Evolutionary conservation across 768 basidiomycete genomes (phyloP).

Genomic region (Paxillus ammoniavirescens): DNA sequence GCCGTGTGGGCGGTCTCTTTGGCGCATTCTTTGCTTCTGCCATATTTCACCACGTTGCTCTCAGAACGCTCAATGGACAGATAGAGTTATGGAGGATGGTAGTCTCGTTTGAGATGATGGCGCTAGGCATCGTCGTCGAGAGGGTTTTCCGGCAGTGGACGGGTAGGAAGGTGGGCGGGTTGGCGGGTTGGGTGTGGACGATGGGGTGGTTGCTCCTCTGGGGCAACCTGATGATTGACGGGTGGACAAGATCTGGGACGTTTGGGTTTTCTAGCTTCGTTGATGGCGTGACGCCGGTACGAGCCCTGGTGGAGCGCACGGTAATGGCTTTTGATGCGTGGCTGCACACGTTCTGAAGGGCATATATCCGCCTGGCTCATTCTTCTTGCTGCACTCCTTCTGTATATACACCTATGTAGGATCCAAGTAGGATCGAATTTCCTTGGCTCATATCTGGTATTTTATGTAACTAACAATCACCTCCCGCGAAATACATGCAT

Average conservation of each 20-base stretch:
- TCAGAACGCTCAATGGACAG: conserved; percentile 50
- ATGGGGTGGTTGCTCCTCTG: conserved; percentile 25
- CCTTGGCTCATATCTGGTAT: neutral
- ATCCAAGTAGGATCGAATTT: neutral
- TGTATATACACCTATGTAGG: neutral
- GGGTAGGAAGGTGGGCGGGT: conserved; percentile 29
- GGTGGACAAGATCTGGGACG: conserved; percentile 12
- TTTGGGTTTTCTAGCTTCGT: conserved; percentile 7
- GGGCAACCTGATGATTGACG: conserved; percentile 25
- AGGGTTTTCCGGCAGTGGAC: conserved; percentile 19
- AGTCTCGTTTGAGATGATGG: conserved; percentile 57
- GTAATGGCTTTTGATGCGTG: conserved; percentile 12
- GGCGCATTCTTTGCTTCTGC: conserved; percentile 60
- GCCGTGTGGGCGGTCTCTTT: conserved; percentile 47
- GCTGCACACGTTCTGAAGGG: conserved; percentile 5
- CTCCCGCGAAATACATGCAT: too few species aligned
- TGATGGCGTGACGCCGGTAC: conserved; percentile 6
- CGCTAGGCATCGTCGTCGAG: conserved; percentile 49
- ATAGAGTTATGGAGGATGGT: conserved; percentile 41
- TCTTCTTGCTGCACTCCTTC: neutral
- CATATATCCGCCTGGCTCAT: neutral
- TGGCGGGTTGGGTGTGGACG: conserved; percentile 35
- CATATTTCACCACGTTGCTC: conserved; percentile 49
- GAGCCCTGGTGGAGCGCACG: conserved; percentile 7
- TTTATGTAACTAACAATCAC: too few species aligned